These are phyloP conservation scores for Tetratostichococcus sp. DNA, from an alignment of 139 green algal species.

Conservation along the genomic window DNA sequence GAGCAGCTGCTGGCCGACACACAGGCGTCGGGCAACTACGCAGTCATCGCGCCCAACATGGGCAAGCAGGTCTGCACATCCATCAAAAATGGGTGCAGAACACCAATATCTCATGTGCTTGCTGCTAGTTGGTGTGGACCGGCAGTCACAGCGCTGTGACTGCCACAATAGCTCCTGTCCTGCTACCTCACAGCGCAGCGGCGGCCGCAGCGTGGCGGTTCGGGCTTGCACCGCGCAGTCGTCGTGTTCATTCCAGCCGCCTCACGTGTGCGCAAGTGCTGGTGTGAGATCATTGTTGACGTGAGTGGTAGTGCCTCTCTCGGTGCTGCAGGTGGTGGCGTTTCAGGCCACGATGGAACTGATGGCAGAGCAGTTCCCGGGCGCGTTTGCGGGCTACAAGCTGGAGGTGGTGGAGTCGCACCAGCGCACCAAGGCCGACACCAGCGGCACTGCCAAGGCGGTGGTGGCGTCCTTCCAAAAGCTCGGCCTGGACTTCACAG, in stretches of 20 bases:
- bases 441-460: conserved; percentile 85
- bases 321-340: conserved; percentile 69
- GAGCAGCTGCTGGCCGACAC: conserved; percentile 66
- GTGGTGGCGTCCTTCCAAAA: conserved; percentile 83
- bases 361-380: conserved; percentile 89
- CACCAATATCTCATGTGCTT: no score
- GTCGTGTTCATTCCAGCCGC: no score
- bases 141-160: no score
- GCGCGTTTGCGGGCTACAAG: conserved; percentile 90
- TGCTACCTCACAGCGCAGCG: no score
- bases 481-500: conserved; percentile 76
- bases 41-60: conserved; percentile 98
- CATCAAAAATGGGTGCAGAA: no score
- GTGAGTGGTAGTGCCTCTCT: no score
- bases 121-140: no score
- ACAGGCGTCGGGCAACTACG: conserved; percentile 56
- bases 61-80: conserved; percentile 85
- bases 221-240: no score
- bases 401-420: conserved; percentile 92
- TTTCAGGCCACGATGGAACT: conserved; percentile 92
- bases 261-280: no score
- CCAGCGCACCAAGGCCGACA: conserved; percentile 96
- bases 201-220: no score
- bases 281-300: no score
- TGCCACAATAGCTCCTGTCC: no score